Evolutionary conservation across 768 basidiomycete genomes (phyloP), one percentile per base, ranked within the genome.

Genomic region (Russula abietina): DNA sequence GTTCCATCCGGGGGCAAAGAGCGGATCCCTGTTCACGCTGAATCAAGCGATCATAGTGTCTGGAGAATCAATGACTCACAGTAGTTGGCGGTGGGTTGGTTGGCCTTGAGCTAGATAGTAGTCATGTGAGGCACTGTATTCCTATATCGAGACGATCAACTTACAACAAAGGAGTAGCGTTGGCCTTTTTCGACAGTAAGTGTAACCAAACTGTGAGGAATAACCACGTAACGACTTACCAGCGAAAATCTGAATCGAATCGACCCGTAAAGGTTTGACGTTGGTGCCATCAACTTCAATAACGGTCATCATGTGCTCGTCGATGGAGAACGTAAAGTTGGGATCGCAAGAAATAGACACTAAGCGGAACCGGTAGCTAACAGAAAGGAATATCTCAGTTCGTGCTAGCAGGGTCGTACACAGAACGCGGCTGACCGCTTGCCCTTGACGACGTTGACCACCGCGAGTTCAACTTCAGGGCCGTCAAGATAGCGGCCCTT

Each of bases 221-320:
- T n/a, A 11, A 54, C 32, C n/a, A 24, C 32, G 19, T 41, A 39
- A 43, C 17, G 17, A 7, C 57, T 24, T 41, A 64, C 63, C 63
- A 1, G 65, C 61, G 6, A 69, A 67, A 33, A 69, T 68, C 32
- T 59, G 61, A 22, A 69, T 54, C 2, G 57, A 60, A 45, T 69
- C 68, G 26, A 69, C 69, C 7, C 33, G 17, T 12, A 68, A 51
- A 43, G 68, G 68, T 38, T 69, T 12, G 24, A 56, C 43, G 22
- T 51, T 58, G 39, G n/a, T 39, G 41, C 69, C 69, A 50, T 69
- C 69, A n/a, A 62, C 69, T 53, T 69, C 69, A 41, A 69, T 69
- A 41, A 69, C 39, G 8, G 62, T 65, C 61, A 69, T 52, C 1
- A 24, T 2, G 48, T 69, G 69, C 17, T 38, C 16, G 33, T 67